Conservation (phyloP, 1,284 basidiomycete species). For the Ceratobasidium sp. region DNA sequence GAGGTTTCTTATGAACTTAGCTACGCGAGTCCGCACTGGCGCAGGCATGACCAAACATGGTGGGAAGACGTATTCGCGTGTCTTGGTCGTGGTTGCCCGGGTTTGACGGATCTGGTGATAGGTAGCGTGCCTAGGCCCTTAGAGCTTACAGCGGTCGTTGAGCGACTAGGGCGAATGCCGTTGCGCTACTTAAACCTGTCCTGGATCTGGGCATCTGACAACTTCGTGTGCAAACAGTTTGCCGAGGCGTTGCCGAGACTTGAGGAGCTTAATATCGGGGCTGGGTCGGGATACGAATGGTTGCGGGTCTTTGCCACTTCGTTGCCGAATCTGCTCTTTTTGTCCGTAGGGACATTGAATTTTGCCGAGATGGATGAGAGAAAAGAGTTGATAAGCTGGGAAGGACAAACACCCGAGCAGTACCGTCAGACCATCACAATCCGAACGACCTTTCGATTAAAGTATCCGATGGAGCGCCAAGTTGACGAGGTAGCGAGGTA, state of each 20-base stretch:
- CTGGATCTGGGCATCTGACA: not conserved
- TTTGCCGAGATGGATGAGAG: not conserved
- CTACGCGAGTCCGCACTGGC: not conserved
- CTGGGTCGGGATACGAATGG: not conserved
- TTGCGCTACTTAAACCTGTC: not conserved
- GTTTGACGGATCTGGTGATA: not conserved
- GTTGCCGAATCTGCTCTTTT: not conserved
- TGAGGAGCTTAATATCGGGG: not conserved
- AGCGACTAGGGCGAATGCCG: not conserved
- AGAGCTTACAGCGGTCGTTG: not conserved
- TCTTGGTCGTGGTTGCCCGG: not conserved
- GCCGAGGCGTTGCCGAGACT: not conserved
- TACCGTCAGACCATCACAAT: not conserved
- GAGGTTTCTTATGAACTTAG: not conserved
- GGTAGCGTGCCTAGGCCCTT: not conserved
- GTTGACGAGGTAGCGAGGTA: slow-evolving; percentile 2
- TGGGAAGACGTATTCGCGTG: not conserved
- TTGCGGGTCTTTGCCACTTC: not conserved
- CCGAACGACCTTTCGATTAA: not conserved
- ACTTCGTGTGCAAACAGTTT: not conserved
- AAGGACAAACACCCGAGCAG: not conserved
- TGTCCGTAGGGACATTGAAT: not conserved
- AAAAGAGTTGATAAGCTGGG: not conserved
- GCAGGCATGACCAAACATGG: not conserved
- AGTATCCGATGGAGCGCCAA: not conserved